These are phyloP conservation scores for Hymenoscyphus fructigenus DNA, from an alignment of 2,329 filamentous ascomycete genomes.

Conservation along the genomic window DNA sequence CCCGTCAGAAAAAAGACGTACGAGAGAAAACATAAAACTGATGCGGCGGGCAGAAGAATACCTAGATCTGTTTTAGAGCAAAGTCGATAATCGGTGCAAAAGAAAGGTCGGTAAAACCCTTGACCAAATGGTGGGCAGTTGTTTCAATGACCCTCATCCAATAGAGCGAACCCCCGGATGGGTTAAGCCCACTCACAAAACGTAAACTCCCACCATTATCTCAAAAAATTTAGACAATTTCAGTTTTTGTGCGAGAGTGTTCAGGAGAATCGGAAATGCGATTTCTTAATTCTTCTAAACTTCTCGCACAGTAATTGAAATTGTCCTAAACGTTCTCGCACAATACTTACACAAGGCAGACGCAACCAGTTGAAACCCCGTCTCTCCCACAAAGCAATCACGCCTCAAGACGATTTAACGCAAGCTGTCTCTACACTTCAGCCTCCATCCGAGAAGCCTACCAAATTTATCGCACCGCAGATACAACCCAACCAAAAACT, in stretches of 20 bases:
- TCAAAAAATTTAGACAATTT: too few species aligned
- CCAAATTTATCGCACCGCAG: background rate
- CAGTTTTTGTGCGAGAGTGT: too few species aligned
- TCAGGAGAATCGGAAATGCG: too few species aligned
- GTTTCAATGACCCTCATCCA: conserved; percentile 36
- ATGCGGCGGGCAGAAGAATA: conserved; percentile 48
- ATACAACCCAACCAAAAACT: background rate
- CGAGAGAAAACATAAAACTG: conserved; percentile 43
- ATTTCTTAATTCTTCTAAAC: too few species aligned
- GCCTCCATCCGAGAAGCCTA: background rate
- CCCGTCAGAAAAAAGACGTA: conserved; percentile 48
- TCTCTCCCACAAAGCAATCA: background rate
- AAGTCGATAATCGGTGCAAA: conserved; percentile 32
- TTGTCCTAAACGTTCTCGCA: too few species aligned
- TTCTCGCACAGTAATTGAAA: too few species aligned
- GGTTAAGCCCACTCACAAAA: conserved; percentile 39
- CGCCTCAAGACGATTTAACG: background rate
- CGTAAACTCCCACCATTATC: background rate
- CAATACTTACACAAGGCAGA: too few species aligned
- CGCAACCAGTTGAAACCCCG: background rate
- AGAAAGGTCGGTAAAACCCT: conserved; percentile 20
- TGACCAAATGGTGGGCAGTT: conserved; percentile 13
- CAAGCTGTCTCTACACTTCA: background rate
- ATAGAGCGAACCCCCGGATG: conserved; percentile 51
- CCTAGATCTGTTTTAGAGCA: conserved; percentile 49